phyloP scores from a whole-genome alignment of 2,329 filamentous ascomycete species.

The Microcyclospora pomicola region DNA sequence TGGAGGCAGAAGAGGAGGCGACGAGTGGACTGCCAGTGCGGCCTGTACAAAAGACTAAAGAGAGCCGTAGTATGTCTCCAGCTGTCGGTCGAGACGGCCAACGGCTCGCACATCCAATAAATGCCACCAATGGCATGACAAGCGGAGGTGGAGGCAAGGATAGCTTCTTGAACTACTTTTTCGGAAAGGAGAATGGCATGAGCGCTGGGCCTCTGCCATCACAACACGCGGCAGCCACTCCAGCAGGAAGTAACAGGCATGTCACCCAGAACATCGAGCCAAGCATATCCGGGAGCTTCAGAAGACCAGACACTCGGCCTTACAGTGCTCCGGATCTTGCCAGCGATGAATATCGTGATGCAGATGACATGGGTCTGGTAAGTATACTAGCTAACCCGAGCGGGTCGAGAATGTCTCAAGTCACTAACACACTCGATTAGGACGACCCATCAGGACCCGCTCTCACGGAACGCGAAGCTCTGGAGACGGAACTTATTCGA shows the following conservation, averaged over 20 bases:
- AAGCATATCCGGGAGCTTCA: conserved; percentile 70
- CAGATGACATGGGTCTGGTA: conserved; percentile 16
- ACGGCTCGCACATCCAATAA: conserved; percentile 10
- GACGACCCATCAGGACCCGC: conserved; percentile 41
- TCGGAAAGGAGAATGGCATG: conserved; percentile 74
- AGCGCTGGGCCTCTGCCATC: conserved; percentile 19
- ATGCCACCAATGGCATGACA: conserved; percentile 18
- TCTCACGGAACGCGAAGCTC: conserved; percentile 85
- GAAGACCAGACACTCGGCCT: conserved; percentile 48
- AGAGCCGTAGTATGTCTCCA: conserved; percentile 69
- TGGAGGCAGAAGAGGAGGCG: conserved; percentile 42
- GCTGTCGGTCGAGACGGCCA: conserved; percentile 43
- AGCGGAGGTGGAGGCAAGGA: conserved; percentile 56
- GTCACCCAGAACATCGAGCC: conserved; percentile 68
- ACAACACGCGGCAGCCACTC: conserved; percentile 27
- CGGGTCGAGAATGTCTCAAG: background rate
- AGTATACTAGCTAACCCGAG: conserved; percentile 2
- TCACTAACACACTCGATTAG: conserved; percentile 6
- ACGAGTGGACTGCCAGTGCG: conserved; percentile 43
- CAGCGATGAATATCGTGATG: conserved; percentile 29
- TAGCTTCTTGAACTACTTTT: conserved; percentile 97
- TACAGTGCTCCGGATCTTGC: conserved; percentile 15
- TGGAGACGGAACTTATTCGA: conserved; percentile 95
- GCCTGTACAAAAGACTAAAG: conserved; percentile 31
- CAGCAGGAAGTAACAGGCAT: conserved; percentile 43